Evolutionary conservation across 2,329 filamentous ascomycete species (phyloP).

Genomic region (Dactylella cylindrospora): DNA sequence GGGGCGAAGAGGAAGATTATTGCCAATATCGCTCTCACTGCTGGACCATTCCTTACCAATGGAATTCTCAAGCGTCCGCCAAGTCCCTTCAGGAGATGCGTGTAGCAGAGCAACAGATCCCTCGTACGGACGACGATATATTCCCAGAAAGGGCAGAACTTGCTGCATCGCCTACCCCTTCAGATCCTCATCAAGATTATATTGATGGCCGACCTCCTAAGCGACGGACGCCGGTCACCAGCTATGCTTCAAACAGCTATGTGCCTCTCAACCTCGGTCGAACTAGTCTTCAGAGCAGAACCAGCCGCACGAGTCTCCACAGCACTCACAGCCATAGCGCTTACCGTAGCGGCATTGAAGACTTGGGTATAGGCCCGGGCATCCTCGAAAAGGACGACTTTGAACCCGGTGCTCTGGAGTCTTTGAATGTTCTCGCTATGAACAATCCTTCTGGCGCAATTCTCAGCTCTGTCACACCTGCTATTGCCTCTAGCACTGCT

Average conservation of each 20-base stretch:
- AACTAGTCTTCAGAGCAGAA: constrained; percentile 35
- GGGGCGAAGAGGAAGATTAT: constrained; percentile 34
- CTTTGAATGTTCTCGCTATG: constrained; percentile 38
- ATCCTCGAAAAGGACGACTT: constrained; percentile 43
- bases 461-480: constrained; percentile 20
- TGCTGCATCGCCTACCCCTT: constrained; percentile 15
- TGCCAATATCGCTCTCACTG: constrained; percentile 53
- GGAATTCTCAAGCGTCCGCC: constrained; percentile 49
- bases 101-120: constrained; percentile 15
- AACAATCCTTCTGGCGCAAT: constrained; percentile 30
- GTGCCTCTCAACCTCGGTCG: constrained; percentile 29
- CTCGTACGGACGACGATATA: constrained; percentile 27
- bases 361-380: constrained; percentile 30
- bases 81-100: constrained; percentile 25
- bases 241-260: constrained; percentile 22
- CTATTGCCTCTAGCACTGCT: constrained; percentile 16
- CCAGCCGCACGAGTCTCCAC: constrained; percentile 34
- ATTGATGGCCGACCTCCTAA: constrained; percentile 26
- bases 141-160: constrained; percentile 35
- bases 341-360: constrained; percentile 29
- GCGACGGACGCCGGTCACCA: constrained; percentile 28
- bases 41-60: constrained; percentile 56
- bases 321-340: constrained; percentile 33
- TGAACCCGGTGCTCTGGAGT: constrained; percentile 37
- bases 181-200: constrained; percentile 31